Percentiles rank a stretch among this genome's conserved stretches.
Conservation (phyloP, 805 yeast species). For the Hanseniaspora hatyaiensis region DNA sequence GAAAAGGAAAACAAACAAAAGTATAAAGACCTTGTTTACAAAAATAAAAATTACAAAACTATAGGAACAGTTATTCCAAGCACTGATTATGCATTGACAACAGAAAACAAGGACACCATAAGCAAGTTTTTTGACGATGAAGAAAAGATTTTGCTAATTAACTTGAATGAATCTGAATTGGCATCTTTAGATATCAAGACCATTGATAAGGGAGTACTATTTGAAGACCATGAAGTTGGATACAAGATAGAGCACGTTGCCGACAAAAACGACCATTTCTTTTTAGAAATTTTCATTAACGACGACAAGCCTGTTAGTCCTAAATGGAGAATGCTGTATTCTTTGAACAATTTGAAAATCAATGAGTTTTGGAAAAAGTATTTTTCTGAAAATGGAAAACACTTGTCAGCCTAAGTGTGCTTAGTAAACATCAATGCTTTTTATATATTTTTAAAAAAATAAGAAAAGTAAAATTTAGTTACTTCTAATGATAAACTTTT, state of each 20-base stretch:
- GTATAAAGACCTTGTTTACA: slow-evolving; percentile 12
- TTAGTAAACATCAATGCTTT: too few species aligned
- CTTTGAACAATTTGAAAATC: slow-evolving; percentile 13
- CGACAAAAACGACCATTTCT: slow-evolving; percentile 14
- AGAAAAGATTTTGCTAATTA: slow-evolving; percentile 33
- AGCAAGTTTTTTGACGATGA: slow-evolving; percentile 37
- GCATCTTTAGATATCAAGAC: slow-evolving; percentile 11
- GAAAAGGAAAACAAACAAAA: slow-evolving; percentile 23
- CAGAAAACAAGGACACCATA: slow-evolving; percentile 26
- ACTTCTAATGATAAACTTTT: too few species aligned
- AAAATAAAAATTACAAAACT: slow-evolving; percentile 14
- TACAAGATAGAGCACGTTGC: slow-evolving; percentile 23
- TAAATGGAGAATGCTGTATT: slow-evolving; percentile 15
- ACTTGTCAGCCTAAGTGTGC: neutral
- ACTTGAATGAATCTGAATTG: slow-evolving; percentile 31
- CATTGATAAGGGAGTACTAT: slow-evolving; percentile 17
- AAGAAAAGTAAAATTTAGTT: too few species aligned
- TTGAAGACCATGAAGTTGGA: slow-evolving; percentile 12
- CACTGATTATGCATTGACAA: slow-evolving; percentile 23
- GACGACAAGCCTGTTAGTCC: slow-evolving; percentile 16
- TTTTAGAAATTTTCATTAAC: slow-evolving; percentile 7
- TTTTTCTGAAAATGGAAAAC: slow-evolving; percentile 1
- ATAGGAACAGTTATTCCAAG: slow-evolving; percentile 18
- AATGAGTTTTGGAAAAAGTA: slow-evolving; percentile 7
- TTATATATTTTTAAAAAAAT: too few species aligned